These are phyloP conservation scores for Juncus effusus DNA, from an alignment of 176 grass and related monocot species.

Conservation along the genomic window DNA sequence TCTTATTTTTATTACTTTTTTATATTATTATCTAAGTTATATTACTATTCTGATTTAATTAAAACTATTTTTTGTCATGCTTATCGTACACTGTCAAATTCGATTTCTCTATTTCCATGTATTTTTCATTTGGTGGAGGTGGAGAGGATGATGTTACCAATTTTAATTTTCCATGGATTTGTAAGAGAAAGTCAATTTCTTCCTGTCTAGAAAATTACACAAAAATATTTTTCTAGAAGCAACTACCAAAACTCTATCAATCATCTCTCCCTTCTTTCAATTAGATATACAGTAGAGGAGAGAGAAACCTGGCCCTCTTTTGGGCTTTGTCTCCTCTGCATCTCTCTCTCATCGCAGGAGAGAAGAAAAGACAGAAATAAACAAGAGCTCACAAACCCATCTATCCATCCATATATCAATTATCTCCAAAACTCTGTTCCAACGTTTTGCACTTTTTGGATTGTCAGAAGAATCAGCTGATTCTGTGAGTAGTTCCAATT, in stretches of 20 bases:
- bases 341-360: conserved; percentile 20
- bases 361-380: conserved; percentile 32
- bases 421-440: conserved; percentile 16
- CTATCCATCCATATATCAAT: conserved; percentile 19
- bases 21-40: too few relatives aligned
- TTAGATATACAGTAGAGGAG: conserved; percentile 57
- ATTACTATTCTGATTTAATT: too few relatives aligned
- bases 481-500: background rate
- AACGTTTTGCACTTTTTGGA: conserved; percentile 35
- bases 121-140: too few relatives aligned
- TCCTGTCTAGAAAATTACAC: conserved; percentile 11
- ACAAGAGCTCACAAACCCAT: conserved; percentile 48
- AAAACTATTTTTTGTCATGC: too few relatives aligned
- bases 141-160: background rate
- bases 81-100: background rate
- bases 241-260: conserved; percentile 32
- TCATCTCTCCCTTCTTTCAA: conserved; percentile 42
- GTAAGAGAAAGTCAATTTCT: conserved; percentile 20
- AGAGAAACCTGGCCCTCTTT: conserved; percentile 86
- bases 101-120: background rate
- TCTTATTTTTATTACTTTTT: too few relatives aligned
- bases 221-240: conserved; percentile 21
- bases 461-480: conserved; percentile 16
- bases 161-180: conserved; percentile 2
- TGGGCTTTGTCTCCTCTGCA: conserved; percentile 61